Conservation (phyloP, 371 early-diverging fungal species). For the Rhizopus stolonifer region DNA sequence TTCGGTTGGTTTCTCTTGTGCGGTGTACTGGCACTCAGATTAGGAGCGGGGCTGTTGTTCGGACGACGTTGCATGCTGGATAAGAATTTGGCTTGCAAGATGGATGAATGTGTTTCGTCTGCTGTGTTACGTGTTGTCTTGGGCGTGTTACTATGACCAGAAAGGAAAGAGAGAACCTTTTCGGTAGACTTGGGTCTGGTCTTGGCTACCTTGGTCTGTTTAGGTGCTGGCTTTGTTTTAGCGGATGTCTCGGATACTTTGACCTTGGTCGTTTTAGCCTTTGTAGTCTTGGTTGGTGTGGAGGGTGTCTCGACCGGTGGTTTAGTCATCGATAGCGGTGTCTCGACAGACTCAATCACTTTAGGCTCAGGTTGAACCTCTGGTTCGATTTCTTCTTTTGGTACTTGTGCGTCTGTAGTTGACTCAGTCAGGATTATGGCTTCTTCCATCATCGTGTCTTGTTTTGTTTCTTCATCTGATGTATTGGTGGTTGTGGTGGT, state of each 20-base stretch:
- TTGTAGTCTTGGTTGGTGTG: too few relatives aligned
- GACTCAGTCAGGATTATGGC: neutral
- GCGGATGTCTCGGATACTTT: neutral
- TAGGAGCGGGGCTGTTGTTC: slow-evolving; percentile 4
- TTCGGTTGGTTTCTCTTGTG: slow-evolving; percentile 12
- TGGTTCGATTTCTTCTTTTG: slow-evolving; percentile 14
- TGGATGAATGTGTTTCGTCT: slow-evolving; percentile 21
- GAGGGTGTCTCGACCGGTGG: too few relatives aligned
- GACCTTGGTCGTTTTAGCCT: too few relatives aligned
- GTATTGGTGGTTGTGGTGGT: too few relatives aligned
- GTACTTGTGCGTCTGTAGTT: neutral
- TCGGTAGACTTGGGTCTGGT: slow-evolving; percentile 20
- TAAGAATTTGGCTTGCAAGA: slow-evolving; percentile 46
- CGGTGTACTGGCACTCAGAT: slow-evolving; percentile 24
- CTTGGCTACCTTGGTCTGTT: neutral
- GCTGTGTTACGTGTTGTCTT: slow-evolving; percentile 17
- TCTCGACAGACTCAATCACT: too few relatives aligned
- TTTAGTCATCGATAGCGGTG: too few relatives aligned
- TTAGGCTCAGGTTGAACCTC: neutral
- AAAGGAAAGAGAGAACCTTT: slow-evolving; percentile 32
- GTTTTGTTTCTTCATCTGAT: slow-evolving; percentile 9
- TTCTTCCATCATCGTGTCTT: slow-evolving; percentile 8
- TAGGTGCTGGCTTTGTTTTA: neutral
- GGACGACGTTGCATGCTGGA: slow-evolving; percentile 33
- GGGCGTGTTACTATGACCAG: slow-evolving; percentile 28